Base-by-base conservation (phyloP, 805 yeast genomes). In the Saturnispora sekii region DNA sequence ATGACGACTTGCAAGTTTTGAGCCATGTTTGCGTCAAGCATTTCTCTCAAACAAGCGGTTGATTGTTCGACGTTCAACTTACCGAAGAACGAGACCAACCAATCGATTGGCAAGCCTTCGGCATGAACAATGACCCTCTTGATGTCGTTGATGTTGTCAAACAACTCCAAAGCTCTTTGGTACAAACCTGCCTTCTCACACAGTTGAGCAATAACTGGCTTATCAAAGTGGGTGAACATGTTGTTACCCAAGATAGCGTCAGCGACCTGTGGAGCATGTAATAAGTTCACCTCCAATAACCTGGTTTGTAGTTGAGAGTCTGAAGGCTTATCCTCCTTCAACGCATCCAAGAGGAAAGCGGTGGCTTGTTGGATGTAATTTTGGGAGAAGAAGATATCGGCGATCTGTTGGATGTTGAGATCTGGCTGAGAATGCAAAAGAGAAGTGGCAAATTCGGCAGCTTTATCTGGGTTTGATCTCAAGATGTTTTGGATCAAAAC, bases 261-360 rank as follows among this genome's bases (percentile, higher is more conserved):
- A 36, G 98, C 99, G 46, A 93, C 99, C 73, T 93, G 98, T 42
- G 99, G 99, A 14, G 98, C 98, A 63, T 89, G 94, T 61, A 86
- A 65, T 62, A 93, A 72, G 65, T 93, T 93, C 54, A 86, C 87
- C 67, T 93, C 98, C 54, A 93, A 76, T 42, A 93, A 77, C 59
- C 95, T 79, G 8, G 98, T 93, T 72, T 93, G 98, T 60, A 93
- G 72, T 59, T 88, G 95, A 14, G 96, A 97, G 61, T 93, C 96
- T 51, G 89, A 83, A 35, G 97, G 97, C 33, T 81, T 74, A 66
- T 93, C 96, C 51, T 81, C 84, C 70, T 93, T 93, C 62, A 93
- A 74, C 9, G 97, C 97, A 65, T 93, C 98, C 55, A 93, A 73
- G 58, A 93, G 70, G 70, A 93, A 87, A 11, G 98, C 96, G 31